Evolutionary conservation across 2,329 filamentous ascomycete species (phyloP), one percentile per base, ranked within the genome.

Genomic region (Aspergillus niger): DNA sequence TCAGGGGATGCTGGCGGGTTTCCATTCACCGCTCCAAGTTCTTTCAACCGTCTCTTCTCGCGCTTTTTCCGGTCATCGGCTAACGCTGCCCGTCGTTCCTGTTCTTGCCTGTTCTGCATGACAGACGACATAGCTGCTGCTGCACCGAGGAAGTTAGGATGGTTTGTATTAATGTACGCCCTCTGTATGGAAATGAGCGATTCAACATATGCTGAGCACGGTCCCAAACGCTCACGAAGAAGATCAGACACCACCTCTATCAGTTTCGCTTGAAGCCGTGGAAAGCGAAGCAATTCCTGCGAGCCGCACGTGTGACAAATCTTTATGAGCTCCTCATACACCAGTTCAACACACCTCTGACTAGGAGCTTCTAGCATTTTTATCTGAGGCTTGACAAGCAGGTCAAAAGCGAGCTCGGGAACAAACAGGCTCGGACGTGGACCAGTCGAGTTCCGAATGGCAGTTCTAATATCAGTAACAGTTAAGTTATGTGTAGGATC

Each of bases 151-250:
- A 99, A 99, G 78, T 99, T 99, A 52, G 95, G 95, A 75, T 99
- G 95, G 73, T 99, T 99, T 44, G 95, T 99, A 81, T 99, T 99
- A 80, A 99, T 98, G 78, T 99, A 99, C 20, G 95, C 95, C 67
- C 95, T 87, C 78, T 99, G 95, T 62, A 99, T 99, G 26, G 95
- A 90, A 67, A 99, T 99, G 63, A 99, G 83, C 43, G 94, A 98
- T 77, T 97, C 95, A 47, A 99, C 95, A 68, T 99, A 99, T 55
- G 80, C 85, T 2, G 94, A 96, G 59, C 91, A 88, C 10, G 95
- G 95, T 2, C 95, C 95, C 5, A 99, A 83, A 62, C 94, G 87
- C 79, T 99, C 95, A 57, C 95, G 89, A 55, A 99, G 83, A 48
- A 99, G 86, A 74, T 99, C 95, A 6, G 95, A 98, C 2, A 99